Base-by-base conservation (phyloP, 2,329 filamentous ascomycete species). In the Lasiodiplodia sp. region DNA sequence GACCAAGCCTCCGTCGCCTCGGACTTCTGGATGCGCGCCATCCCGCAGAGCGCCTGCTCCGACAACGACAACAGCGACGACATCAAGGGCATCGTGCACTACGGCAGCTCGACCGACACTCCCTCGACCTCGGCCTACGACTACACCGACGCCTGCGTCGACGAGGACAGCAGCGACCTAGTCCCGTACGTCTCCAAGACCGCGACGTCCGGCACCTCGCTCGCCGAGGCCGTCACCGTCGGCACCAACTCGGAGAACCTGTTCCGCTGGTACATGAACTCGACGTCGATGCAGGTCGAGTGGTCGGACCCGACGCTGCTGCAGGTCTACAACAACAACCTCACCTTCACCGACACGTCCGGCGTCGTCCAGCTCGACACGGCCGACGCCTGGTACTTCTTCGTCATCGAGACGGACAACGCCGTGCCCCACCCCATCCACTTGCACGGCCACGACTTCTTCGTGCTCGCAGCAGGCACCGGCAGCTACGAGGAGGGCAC, bases 221-320 rank as follows among this genome's bases (percentile, higher is more conserved):
- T 68, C 16, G 51, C 57, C 49, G 67, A 68, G 14, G 47, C 57
- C 16, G 38, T 68, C 23, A 57, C 67, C n/a, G 67, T 64, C 51
- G 67, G 57, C 57, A 5, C 8, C 10, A 68, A 64, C 58, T 55
- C 49, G 1, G 67, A 63, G 7, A 75, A 75, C 38, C 71, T 79
- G 4, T 76, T 82, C 14, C 79, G 80, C 68, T 82, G 80, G 81
- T 74, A 78, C 28, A 76, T 82, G 69, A 78, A 82, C 68, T 76
- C 73, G 31, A 74, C 70, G 3, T 72, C 76, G 3, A 78, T 82
- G 71, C 55, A 70, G 2, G 71, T 81, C 31, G 75, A 82, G 66
- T 76, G 79, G 71, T 73, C 75, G 7, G 71, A 74, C 14, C 81
- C 81, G 1, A 81, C 79, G 2, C 72, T 82, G 1, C 74, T 78